phyloP scores from a whole-genome alignment of 352 stramenopile genomes.

The Globisporangium cystogenes region DNA sequence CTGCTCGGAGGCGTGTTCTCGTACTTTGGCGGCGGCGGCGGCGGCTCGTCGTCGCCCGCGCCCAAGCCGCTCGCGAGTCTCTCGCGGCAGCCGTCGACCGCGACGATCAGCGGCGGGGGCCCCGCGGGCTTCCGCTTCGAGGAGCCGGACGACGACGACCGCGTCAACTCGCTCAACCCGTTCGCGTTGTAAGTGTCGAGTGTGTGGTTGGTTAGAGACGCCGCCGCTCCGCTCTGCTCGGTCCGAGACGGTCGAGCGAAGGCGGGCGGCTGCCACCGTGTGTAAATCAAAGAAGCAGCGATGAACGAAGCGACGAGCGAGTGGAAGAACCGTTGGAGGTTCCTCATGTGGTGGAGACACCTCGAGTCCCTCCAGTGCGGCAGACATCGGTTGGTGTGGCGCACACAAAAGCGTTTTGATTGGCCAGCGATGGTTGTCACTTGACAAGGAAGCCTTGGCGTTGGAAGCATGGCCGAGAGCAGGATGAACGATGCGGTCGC shows the following conservation, averaged over 20 bases:
- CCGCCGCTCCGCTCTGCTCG: not conserved
- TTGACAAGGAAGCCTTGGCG: no score
- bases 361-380: no score
- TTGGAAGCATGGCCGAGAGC: constrained; percentile 63
- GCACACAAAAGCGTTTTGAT: no score
- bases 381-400: no score
- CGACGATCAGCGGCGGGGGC: constrained; percentile 23
- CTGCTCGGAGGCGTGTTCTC: constrained; percentile 73
- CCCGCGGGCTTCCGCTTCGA: constrained; percentile 24
- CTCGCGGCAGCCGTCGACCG: constrained; percentile 34
- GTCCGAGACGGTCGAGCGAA: no score
- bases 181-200: constrained; percentile 38
- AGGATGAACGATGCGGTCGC: constrained; percentile 80
- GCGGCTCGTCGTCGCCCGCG: constrained; percentile 17
- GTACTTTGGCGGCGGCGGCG: constrained; percentile 42
- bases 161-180: constrained; percentile 51
- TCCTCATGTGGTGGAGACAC: no score
- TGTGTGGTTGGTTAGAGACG: not conserved
- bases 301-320: no score
- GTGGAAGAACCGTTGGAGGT: no score
- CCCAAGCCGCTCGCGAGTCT: constrained; percentile 46
- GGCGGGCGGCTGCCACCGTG: not conserved
- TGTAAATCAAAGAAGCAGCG: not conserved
- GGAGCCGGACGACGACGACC: constrained; percentile 46
- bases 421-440: not conserved